Evolutionary conservation across 148 eudicot genomes (phyloP), one percentile per base, ranked within the genome.

Genomic region (Camellia granthamiana): DNA sequence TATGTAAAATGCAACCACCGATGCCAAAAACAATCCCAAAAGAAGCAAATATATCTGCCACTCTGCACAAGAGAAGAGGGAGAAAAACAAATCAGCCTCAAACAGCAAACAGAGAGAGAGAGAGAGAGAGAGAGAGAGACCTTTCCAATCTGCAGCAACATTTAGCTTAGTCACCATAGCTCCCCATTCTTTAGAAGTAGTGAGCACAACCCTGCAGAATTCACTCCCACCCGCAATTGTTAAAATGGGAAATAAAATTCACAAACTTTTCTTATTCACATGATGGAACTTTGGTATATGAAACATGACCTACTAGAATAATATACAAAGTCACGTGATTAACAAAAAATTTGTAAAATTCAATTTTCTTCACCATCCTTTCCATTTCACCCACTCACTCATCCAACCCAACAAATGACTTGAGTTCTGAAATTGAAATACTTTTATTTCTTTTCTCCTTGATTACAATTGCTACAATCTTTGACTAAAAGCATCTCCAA

Each of bases 111-210:
- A 56, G 60, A 41, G 58, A 8, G 59, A 23, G 63, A 69, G 72
- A 52, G 78, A 12, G 52, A 19, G 75, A n/a, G 61, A 77, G 80
- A 65, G 76, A 84, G 80, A 64, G 21, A 60, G 66, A 91, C 97
- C 97, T 93, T 93, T 93, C 97, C 97, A 93, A 82, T 93, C 97
- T 64, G 87, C 90, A 64, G 95, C 94, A 84, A 93, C 97, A 69
- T 82, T 87, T 74, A 93, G 86, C 86, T 91, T 91, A 73, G 97
- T 90, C 87, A 87, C 89, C 92, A 89, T 89, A 54, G 84, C 90
- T 52, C 97, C 97, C 95, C 93, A 91, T 77, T 91, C 82, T 18
- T 82, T 78, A 72, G 98, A 90, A 67, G 91, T 89, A 12, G 99
- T 85, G 54, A 96, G 94, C 68, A 92, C 89, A 70, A 91, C 93